Conservation (phyloP, 2,329 filamentous ascomycete species). For the Colletotrichum acutatum region DNA sequence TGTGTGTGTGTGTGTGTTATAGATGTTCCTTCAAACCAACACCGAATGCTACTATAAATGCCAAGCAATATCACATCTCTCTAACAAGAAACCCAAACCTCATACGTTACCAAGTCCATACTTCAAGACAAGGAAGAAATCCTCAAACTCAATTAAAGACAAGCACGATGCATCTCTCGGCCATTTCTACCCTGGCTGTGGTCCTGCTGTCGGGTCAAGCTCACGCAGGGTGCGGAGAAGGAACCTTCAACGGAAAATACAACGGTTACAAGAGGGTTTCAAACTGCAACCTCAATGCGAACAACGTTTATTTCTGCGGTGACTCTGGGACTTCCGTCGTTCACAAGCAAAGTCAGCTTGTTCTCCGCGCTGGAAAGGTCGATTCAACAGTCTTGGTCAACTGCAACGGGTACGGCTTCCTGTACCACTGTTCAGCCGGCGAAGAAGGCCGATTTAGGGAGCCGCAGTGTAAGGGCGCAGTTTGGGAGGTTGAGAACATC, state of each 20-base stretch:
- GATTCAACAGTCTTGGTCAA: conserved; percentile 5
- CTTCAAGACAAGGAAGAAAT: too few species aligned
- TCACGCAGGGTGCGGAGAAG: not conserved
- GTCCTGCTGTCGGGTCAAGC: too few species aligned
- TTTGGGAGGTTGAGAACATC: conserved; percentile 2
- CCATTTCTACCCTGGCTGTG: too few species aligned
- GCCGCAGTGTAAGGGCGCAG: not conserved
- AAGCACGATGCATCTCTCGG: too few species aligned
- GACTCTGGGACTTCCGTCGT: not conserved
- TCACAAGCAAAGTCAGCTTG: conserved; percentile 2
- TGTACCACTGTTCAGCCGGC: not conserved
- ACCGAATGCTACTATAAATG: too few species aligned
- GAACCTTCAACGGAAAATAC: not conserved
- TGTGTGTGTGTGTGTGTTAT: too few species aligned
- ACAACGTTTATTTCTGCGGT: conserved; percentile 1
- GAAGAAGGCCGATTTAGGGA: not conserved
- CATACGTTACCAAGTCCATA: too few species aligned
- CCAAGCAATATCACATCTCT: too few species aligned
- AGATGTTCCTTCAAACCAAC: too few species aligned
- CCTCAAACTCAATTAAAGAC: too few species aligned
- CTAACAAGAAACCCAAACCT: too few species aligned
- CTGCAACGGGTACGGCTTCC: not conserved
- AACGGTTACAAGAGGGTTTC: not conserved
- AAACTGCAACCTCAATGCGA: not conserved
- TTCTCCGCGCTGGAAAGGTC: not conserved